Evolutionary conservation across 2,329 filamentous ascomycete genomes (phyloP), one percentile per base, ranked within the genome.

Genomic region (Xylaria sp.): DNA sequence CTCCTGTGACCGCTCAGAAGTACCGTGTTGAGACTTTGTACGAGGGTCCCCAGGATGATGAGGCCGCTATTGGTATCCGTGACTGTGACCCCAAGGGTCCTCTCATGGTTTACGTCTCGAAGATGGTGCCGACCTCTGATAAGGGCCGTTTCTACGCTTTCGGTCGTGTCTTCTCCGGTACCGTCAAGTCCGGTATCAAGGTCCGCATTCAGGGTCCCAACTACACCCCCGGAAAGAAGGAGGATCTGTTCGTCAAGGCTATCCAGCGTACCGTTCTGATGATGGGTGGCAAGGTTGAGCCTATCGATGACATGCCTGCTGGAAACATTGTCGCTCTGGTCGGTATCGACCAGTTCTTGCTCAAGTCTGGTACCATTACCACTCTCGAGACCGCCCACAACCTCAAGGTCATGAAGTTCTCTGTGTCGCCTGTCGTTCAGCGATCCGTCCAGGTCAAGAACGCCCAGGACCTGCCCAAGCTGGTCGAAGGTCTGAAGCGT

Each of bases 381-480:
- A 97, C 93, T 76, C 88, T 85, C 75, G 94, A 99, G 68, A 95
- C 91, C 65, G 93, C 94, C 76, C 94, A 99, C 89, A 99, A 99
- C 89, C 83, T 99, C 73, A 97, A 97, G 89, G 94, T 99, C 82
- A 99, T 99, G 94, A 97, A 97, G 86, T 99, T 99, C 90, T 99
- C 94, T 74, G 94, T 99, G 76, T 97, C 94, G 58, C 94, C 94
- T 71, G 94, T 99, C 81, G 94, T 99, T 66, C 93, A 90, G 82
- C 93, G 93, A 69, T 96, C 94, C 78, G 94, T 99, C 72, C 91
- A 97, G 82, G 93, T 97, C 84, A 97, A 97, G 91, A 99, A 99
- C 82, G 94, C 94, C 72, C 92, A 96, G 83, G 94, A 99, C 85
- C 88, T 99, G 64, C 94, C 94, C 79, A 99, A 99, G 89, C 88